Conservation (phyloP, 805 yeast species). For the Wickerhamomyces subpelliculosus region DNA sequence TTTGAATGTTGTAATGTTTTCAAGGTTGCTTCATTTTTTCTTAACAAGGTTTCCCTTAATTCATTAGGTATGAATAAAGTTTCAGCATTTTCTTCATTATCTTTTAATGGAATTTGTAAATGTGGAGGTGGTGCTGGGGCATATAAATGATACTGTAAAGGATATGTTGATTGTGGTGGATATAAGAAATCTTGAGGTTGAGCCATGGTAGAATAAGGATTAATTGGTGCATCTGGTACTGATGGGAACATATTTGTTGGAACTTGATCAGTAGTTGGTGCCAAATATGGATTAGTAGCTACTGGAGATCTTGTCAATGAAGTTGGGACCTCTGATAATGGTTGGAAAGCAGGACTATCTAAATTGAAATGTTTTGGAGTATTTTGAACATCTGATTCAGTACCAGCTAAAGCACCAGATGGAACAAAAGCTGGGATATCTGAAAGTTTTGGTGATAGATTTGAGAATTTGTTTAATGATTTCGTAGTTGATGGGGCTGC, state of each 20-base stretch:
- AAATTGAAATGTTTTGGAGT: constrained; percentile 27
- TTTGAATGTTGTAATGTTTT: constrained; percentile 53
- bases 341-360: constrained; percentile 28
- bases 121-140: constrained; percentile 87
- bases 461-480: constrained; percentile 20
- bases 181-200: constrained; percentile 11
- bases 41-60: constrained; percentile 62
- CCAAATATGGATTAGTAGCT: constrained; percentile 14
- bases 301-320: constrained; percentile 4
- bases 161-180: constrained; percentile 28
- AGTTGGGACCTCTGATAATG: constrained; percentile 5
- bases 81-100: constrained; percentile 66
- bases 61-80: constrained; percentile 67
- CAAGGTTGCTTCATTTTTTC: constrained; percentile 74
- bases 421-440: constrained; percentile 25
- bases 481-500: constrained; percentile 7
- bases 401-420: constrained; percentile 1
- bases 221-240: background rate
- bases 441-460: constrained; percentile 31
- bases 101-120: constrained; percentile 47
- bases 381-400: constrained; percentile 16
- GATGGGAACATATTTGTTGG: background rate
- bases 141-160: constrained; percentile 77
- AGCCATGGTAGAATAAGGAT: background rate
- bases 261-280: constrained; percentile 5